Percentiles rank a stretch among this genome's conserved stretches.
Evolutionary conservation across 495 filamentous ascomycete species (phyloP).

Genomic region (Aspergillus panamensis): DNA sequence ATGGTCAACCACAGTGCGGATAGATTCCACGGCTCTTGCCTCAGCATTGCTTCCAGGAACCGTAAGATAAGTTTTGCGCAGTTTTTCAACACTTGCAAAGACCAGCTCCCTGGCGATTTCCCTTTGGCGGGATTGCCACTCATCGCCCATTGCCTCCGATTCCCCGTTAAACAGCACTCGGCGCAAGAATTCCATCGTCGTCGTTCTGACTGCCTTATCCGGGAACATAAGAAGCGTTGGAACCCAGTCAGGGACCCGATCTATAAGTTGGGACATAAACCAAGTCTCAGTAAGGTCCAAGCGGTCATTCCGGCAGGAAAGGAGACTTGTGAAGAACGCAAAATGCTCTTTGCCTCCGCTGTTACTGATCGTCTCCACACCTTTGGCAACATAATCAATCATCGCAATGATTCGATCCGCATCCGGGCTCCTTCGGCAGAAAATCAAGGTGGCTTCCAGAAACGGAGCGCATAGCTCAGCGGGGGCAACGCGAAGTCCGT

Average conservation of each 20-base stretch:
- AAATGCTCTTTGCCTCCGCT: slow-evolving; percentile 58
- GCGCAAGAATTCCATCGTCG: slow-evolving; percentile 53
- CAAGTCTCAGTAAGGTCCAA: slow-evolving; percentile 29
- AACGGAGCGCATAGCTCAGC: slow-evolving; percentile 53
- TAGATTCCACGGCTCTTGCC: slow-evolving; percentile 34
- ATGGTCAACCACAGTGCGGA: slow-evolving; percentile 39
- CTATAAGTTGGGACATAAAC: slow-evolving; percentile 46
- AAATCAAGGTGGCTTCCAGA: slow-evolving; percentile 48
- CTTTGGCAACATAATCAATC: slow-evolving; percentile 50
- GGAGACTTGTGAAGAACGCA: slow-evolving; percentile 52
- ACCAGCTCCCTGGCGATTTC: slow-evolving; percentile 35
- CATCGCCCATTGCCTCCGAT: slow-evolving; percentile 28
- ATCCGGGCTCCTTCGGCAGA: slow-evolving; percentile 44
- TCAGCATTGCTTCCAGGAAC: slow-evolving; percentile 31
- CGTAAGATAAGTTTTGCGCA: slow-evolving; percentile 31
- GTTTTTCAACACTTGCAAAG: slow-evolving; percentile 32
- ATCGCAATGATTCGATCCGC: slow-evolving; percentile 38
- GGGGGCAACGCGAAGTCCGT: slow-evolving; percentile 53
- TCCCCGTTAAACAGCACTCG: slow-evolving; percentile 51
- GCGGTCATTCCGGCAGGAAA: slow-evolving; percentile 39
- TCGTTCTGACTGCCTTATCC: slow-evolving; percentile 51
- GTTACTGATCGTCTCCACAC: slow-evolving; percentile 53
- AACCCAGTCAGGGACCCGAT: slow-evolving; percentile 59
- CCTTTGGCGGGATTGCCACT: slow-evolving; percentile 22
- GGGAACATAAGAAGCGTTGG: slow-evolving; percentile 64